Evolutionary conservation across 2,329 filamentous ascomycete genomes (phyloP).

Genomic region (Lasiodiplodia hormozganensis): DNA sequence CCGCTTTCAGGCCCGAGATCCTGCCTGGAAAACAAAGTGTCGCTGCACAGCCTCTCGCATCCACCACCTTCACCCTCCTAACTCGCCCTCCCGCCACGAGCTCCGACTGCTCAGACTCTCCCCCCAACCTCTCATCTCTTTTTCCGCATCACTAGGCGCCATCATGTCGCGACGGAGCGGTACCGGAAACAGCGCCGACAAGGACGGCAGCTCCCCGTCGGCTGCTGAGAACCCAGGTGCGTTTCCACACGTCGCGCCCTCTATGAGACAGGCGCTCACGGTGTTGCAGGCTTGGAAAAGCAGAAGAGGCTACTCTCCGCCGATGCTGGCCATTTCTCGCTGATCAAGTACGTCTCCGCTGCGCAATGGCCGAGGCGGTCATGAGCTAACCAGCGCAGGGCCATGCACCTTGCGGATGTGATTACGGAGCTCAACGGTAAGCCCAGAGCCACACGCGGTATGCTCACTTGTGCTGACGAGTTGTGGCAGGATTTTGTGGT

Average conservation of each 20-base stretch:
- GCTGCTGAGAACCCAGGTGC: slow-evolving; percentile 46
- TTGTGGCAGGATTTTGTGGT: slow-evolving; percentile 73
- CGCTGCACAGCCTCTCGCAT: slow-evolving; percentile 28
- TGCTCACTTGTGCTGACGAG: background rate
- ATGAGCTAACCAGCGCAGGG: slow-evolving; percentile 39
- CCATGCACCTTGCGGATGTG: slow-evolving; percentile 79
- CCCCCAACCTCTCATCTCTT: background rate
- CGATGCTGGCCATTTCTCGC: slow-evolving; percentile 74
- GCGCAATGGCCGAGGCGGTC: slow-evolving; percentile 3
- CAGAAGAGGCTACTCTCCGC: slow-evolving; percentile 75
- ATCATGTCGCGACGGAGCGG: slow-evolving; percentile 70
- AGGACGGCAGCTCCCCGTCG: slow-evolving; percentile 52
- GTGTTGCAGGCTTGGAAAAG: slow-evolving; percentile 68
- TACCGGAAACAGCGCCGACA: slow-evolving; percentile 58
- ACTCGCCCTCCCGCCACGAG: background rate
- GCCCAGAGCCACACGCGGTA: background rate
- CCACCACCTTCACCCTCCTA: slow-evolving; percentile 9
- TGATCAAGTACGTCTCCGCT: slow-evolving; percentile 49
- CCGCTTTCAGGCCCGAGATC: slow-evolving; percentile 27
- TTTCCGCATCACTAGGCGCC: slow-evolving; percentile 12
- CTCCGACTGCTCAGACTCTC: background rate
- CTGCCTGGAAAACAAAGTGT: slow-evolving; percentile 30
- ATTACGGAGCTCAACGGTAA: slow-evolving; percentile 81
- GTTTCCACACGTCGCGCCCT: slow-evolving; percentile 7
- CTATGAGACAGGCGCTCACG: slow-evolving; percentile 29